Conservation (phyloP, 495 filamentous ascomycete genomes). For the Hypoxylon fuscum region DNA sequence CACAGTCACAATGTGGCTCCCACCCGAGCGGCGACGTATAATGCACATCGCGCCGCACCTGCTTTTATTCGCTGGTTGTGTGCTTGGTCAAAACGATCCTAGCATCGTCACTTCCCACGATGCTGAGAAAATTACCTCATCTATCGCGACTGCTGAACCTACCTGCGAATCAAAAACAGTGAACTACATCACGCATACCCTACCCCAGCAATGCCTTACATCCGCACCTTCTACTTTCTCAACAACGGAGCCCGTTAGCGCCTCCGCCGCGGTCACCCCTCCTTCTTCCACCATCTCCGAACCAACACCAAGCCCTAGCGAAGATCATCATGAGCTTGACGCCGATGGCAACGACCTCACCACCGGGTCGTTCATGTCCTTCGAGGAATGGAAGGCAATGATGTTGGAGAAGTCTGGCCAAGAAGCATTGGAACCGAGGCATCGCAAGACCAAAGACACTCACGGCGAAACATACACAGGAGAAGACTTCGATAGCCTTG, state of each 20-base stretch:
- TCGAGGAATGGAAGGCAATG: constrained; percentile 98
- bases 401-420: constrained; percentile 89
- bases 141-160: constrained; percentile 15
- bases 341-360: constrained; percentile 66
- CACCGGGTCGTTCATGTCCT: constrained; percentile 89
- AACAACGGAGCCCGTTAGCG: constrained; percentile 29
- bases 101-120: constrained; percentile 25
- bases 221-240: constrained; percentile 47
- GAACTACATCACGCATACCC: constrained; percentile 82
- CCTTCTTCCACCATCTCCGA: constrained; percentile 21
- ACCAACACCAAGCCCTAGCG: constrained; percentile 12
- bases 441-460: constrained; percentile 54
- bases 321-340: constrained; percentile 30
- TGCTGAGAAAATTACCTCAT: constrained; percentile 20
- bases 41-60: constrained; percentile 24
- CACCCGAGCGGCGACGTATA: constrained; percentile 25
- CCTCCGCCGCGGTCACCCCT: constrained; percentile 37
- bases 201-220: constrained; percentile 79
- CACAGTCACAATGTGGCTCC: constrained; percentile 40
- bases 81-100: constrained; percentile 28
- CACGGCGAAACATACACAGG: constrained; percentile 44
- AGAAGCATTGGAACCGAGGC: constrained; percentile 76
- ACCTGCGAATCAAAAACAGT: constrained; percentile 73
- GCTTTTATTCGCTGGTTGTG: constrained; percentile 19
- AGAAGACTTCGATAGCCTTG: constrained; percentile 52